These are phyloP conservation scores for Paraconiothyrium sp. DNA, from an alignment of 2,329 filamentous ascomycete genomes.

Conservation along the genomic window DNA sequence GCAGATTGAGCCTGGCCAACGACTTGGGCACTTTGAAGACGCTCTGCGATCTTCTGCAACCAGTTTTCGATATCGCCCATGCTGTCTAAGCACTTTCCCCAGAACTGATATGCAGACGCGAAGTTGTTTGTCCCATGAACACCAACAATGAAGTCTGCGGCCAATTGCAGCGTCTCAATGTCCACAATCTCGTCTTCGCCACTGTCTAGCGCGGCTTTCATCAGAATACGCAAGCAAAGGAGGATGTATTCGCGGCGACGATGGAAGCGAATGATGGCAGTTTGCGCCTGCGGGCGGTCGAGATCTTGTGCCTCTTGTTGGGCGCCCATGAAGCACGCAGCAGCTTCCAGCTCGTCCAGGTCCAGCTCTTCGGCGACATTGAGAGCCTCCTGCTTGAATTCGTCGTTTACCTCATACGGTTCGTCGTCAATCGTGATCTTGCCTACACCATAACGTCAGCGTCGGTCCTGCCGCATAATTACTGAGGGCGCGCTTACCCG, in stretches of 20 bases:
- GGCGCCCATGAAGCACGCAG: conserved; percentile 77
- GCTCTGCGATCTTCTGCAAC: conserved; percentile 79
- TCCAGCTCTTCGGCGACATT: conserved; percentile 88
- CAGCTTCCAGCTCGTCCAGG: conserved; percentile 87
- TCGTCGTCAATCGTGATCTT: conserved; percentile 77
- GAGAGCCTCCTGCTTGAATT: conserved; percentile 84
- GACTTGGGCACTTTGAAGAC: conserved; percentile 76
- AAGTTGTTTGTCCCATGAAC: conserved; percentile 65
- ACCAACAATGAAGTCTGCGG: conserved; percentile 55
- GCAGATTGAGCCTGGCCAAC: conserved; percentile 72
- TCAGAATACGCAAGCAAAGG: conserved; percentile 81
- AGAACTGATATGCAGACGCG: conserved; percentile 68
- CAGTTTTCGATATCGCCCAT: conserved; percentile 81
- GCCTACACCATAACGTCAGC: conserved; percentile 60
- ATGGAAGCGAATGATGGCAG: conserved; percentile 87
- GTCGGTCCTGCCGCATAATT: not conserved
- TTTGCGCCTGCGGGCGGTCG: conserved; percentile 77
- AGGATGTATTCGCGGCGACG: conserved; percentile 83
- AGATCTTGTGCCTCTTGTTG: conserved; percentile 73
- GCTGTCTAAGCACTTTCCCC: conserved; percentile 76
- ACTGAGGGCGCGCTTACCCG: conserved; percentile 27
- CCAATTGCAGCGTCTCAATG: conserved; percentile 34
- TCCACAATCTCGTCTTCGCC: conserved; percentile 38
- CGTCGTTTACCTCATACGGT: conserved; percentile 82
- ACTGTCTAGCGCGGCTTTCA: conserved; percentile 70